A percentile compares a stretch with the other conserved stretches of the same genome.
phyloP scores from a whole-genome alignment of 108 stramenopile species.

The Pseudonitzschia pungens region DNA sequence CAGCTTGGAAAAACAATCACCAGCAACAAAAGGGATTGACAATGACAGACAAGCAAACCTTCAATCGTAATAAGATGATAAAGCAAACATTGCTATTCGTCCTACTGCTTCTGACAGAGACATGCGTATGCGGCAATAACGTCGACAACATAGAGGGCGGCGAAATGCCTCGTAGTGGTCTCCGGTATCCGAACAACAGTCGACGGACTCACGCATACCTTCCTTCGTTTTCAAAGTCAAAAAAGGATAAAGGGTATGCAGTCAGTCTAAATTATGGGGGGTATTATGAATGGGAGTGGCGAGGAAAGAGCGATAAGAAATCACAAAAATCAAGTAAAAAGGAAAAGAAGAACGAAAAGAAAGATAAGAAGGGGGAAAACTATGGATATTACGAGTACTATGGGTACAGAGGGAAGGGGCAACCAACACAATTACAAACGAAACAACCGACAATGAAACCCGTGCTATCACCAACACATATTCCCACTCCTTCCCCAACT shows the following conservation, averaged over 20 bases:
- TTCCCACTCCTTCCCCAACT: not conserved
- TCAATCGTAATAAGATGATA: not conserved
- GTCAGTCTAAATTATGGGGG: not conserved
- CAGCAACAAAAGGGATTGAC: not conserved
- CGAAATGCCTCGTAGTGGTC: not conserved
- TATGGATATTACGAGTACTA: not conserved
- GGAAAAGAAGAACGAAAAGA: slow-evolving; percentile 14
- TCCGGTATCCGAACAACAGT: not conserved
- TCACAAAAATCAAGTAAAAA: slow-evolving; percentile 1
- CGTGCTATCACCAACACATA: not conserved
- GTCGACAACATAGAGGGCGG: not conserved
- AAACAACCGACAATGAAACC: slow-evolving; percentile 3
- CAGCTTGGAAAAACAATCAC: not conserved
- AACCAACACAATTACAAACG: not conserved
- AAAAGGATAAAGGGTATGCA: too few species aligned
- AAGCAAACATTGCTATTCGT: not conserved
- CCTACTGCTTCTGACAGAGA: not conserved
- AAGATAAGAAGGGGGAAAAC: slow-evolving; percentile 13
- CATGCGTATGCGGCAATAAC: not conserved
- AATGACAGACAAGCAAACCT: not conserved
- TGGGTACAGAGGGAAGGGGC: slow-evolving; percentile 8
- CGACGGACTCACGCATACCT: not conserved
- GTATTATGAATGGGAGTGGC: slow-evolving; percentile 7
- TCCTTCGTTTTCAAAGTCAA: slow-evolving; percentile 5
- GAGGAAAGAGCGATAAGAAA: slow-evolving; percentile 4